Evolutionary conservation across 2,329 filamentous ascomycete genomes (phyloP).

Genomic region (Botrytis elliptica): DNA sequence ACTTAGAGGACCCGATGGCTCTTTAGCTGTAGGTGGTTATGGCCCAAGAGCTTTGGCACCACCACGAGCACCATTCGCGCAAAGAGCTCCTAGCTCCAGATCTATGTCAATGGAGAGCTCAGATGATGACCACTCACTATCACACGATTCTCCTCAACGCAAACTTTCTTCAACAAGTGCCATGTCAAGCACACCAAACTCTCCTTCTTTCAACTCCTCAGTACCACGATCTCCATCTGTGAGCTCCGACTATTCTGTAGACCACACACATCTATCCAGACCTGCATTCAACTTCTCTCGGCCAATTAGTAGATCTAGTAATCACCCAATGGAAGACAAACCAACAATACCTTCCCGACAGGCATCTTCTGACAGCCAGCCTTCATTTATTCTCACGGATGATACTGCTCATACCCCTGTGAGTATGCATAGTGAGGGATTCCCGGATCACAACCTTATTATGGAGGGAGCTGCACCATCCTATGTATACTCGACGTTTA

Average conservation of each 20-base stretch:
- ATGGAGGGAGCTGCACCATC: constrained; percentile 60
- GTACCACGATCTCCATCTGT: constrained; percentile 78
- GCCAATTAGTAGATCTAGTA: constrained; percentile 74
- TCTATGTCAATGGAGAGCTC: constrained; percentile 64
- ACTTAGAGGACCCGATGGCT: constrained; percentile 30
- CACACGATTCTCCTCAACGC: constrained; percentile 60
- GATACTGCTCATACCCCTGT: constrained; percentile 67
- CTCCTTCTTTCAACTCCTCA: constrained; percentile 56
- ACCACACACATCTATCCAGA: constrained; percentile 57
- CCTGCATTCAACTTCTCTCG: constrained; percentile 93
- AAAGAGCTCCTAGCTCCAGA: constrained; percentile 56
- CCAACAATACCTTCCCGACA: constrained; percentile 57
- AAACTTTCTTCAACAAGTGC: constrained; percentile 75
- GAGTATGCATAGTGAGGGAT: constrained; percentile 70
- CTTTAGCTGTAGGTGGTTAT: constrained; percentile 35
- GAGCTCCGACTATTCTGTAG: constrained; percentile 74
- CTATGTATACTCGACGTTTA: constrained; percentile 84
- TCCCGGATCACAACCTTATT: constrained; percentile 50
- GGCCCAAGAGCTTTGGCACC: constrained; percentile 46
- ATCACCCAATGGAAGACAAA: constrained; percentile 43
- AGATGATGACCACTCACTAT: constrained; percentile 65
- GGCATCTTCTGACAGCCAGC: constrained; percentile 65
- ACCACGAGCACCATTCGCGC: constrained; percentile 45
- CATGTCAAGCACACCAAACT: constrained; percentile 61
- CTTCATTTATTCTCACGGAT: constrained; percentile 59